Evolutionary conservation across 164 flowering plant genomes (phyloP).

Genomic region (Cinnamomum chago): DNA sequence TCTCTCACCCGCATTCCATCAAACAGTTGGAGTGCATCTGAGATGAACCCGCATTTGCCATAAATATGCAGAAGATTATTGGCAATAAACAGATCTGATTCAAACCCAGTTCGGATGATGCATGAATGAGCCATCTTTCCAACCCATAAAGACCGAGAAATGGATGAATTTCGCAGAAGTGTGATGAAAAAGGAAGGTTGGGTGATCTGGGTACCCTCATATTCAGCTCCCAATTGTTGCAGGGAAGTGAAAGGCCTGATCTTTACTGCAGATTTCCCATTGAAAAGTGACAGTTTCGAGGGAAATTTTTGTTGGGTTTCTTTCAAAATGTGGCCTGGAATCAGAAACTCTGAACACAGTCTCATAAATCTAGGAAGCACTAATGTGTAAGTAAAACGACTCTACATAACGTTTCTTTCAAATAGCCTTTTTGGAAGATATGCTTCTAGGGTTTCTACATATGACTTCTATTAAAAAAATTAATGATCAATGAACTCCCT

Average conservation of each 20-base stretch:
- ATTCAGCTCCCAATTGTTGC: conserved; percentile 8
- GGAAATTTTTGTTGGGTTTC: background rate
- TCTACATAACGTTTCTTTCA: too few relatives aligned
- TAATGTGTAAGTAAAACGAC: too few relatives aligned
- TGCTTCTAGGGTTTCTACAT: too few relatives aligned
- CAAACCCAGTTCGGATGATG: conserved; percentile 17
- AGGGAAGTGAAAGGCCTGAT: conserved; percentile 7
- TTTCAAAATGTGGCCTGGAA: background rate
- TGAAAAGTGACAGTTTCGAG: background rate
- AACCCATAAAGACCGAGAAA: conserved; percentile 8
- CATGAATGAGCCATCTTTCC: conserved; percentile 19
- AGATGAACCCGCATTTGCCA: background rate
- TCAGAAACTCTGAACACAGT: background rate
- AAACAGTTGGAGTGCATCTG: conserved; percentile 14
- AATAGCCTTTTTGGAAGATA: too few relatives aligned
- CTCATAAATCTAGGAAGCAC: conserved; percentile 9
- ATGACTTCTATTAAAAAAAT: too few relatives aligned
- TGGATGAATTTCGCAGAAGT: conserved; percentile 17
- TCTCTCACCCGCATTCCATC: conserved; percentile 22
- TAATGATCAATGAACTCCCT: too few relatives aligned
- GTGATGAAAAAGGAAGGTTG: conserved; percentile 9
- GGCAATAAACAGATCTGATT: conserved; percentile 8
- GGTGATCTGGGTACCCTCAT: conserved; percentile 6
- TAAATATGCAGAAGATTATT: conserved; percentile 21
- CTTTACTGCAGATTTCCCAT: conserved; percentile 7